Conservation (phyloP, 2,329 filamentous ascomycete species). For the Mycosphaerella sp. region DNA sequence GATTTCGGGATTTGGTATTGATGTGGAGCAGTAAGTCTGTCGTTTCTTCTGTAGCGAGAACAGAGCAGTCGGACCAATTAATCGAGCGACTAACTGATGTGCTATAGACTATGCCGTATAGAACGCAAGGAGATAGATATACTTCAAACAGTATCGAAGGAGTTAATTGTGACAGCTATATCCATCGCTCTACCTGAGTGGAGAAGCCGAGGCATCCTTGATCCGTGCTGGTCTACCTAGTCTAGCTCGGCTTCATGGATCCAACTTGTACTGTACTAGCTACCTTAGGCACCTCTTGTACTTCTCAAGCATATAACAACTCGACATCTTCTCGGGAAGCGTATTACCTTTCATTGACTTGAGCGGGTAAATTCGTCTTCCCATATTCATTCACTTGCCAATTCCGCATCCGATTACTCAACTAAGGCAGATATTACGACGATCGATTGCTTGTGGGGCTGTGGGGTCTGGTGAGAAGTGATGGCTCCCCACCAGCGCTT, state of each 20-base stretch:
- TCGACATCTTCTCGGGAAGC: not conserved
- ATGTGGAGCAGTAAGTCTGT: no score
- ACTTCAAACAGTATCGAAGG: no score
- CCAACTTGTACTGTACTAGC: not conserved
- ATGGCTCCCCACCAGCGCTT: conserved; percentile 3
- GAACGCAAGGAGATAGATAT: no score
- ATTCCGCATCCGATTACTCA: not conserved
- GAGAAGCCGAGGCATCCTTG: not conserved
- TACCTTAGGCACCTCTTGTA: no score
- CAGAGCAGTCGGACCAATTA: no score
- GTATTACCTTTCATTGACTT: not conserved
- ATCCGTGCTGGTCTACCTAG: not conserved
- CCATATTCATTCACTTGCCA: not conserved
- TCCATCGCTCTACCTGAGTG: no score
- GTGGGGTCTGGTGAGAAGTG: not conserved
- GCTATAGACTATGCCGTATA: no score
- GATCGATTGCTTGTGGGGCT: not conserved
- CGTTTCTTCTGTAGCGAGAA: no score
- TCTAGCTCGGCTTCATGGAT: not conserved
- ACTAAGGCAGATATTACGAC: not conserved
- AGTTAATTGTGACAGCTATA: no score
- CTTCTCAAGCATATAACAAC: no score
- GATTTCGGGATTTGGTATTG: no score
- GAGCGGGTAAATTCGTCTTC: not conserved
- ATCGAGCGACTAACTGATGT: no score